Evolutionary conservation across 805 yeast species (phyloP).

Genomic region (Wickerhamiella brachini): DNA sequence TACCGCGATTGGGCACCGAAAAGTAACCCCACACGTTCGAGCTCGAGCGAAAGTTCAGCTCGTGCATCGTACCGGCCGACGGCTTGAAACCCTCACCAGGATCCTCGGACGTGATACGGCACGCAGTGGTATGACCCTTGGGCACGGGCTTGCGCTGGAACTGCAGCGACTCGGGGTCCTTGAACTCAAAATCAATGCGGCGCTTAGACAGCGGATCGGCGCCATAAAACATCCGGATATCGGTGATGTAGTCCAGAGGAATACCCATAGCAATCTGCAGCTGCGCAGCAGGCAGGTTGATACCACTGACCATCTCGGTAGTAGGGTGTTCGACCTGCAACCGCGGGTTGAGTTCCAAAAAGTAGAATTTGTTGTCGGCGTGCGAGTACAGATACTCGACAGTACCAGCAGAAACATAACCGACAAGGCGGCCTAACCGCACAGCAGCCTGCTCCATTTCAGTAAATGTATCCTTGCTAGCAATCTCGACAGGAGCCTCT

Average conservation of each 20-base stretch:
- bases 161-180: slow-evolving; percentile 51
- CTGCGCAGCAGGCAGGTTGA: slow-evolving; percentile 96
- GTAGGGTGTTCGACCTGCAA: slow-evolving; percentile 99
- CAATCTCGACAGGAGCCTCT: slow-evolving; percentile 98
- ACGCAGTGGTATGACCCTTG: slow-evolving; percentile 97
- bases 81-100: slow-evolving; percentile 99
- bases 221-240: slow-evolving; percentile 85
- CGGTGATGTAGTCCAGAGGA: slow-evolving; percentile 88
- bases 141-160: slow-evolving; percentile 89
- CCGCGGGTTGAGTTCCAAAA: slow-evolving; percentile 94
- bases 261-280: slow-evolving; percentile 99
- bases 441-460: slow-evolving; percentile 97
- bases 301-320: slow-evolving; percentile 98
- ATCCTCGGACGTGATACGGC: slow-evolving; percentile 98
- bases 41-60: slow-evolving; percentile 89
- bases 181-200: slow-evolving; percentile 81
- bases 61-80: slow-evolving; percentile 92
- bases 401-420: slow-evolving; percentile 98
- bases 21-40: slow-evolving; percentile 99
- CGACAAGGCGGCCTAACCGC: slow-evolving; percentile 89
- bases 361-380: slow-evolving; percentile 87
- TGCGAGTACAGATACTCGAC: slow-evolving; percentile 94
- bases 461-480: slow-evolving; percentile 69
- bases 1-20: slow-evolving; percentile 91
- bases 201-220: slow-evolving; percentile 90